Evolutionary conservation across 2,329 filamentous ascomycete species (phyloP).

Genomic region (Aspergillus hiratsukae): DNA sequence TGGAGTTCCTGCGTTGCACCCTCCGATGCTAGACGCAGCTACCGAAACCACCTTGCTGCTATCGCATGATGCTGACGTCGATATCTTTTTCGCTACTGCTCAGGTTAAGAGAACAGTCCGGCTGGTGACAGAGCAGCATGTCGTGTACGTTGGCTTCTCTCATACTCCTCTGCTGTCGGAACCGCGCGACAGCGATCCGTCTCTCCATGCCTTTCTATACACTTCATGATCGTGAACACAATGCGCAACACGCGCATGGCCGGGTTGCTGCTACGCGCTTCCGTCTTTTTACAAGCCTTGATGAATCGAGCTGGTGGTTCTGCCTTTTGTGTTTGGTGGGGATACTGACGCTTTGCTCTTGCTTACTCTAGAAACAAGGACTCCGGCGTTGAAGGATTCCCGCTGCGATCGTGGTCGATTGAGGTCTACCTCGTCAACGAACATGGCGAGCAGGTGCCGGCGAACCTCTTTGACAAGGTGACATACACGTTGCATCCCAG

Average conservation of each 20-base stretch:
- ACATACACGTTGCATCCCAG: slow-evolving; percentile 91
- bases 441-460: slow-evolving; percentile 75
- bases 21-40: slow-evolving; percentile 2
- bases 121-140: slow-evolving; percentile 85
- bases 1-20: neutral
- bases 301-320: neutral
- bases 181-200: neutral
- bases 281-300: neutral
- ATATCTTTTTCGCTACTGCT: slow-evolving; percentile 3
- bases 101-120: slow-evolving; percentile 81
- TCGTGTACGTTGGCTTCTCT: slow-evolving; percentile 62
- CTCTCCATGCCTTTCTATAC: slow-evolving; percentile 5
- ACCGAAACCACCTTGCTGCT: neutral
- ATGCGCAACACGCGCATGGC: neutral
- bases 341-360: slow-evolving; percentile 9
- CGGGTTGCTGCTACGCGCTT: neutral
- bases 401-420: slow-evolving; percentile 89
- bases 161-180: slow-evolving; percentile 2
- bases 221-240: neutral
- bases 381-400: slow-evolving; percentile 78
- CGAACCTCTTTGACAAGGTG: slow-evolving; percentile 85
- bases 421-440: slow-evolving; percentile 80
- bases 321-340: neutral
- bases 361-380: slow-evolving; percentile 62
- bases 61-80: slow-evolving; percentile 21